A percentile compares a stretch with the other conserved stretches of the same genome.
Evolutionary conservation across 2,329 filamentous ascomycete species (phyloP).

Genomic region (Colletotrichum sublineola): DNA sequence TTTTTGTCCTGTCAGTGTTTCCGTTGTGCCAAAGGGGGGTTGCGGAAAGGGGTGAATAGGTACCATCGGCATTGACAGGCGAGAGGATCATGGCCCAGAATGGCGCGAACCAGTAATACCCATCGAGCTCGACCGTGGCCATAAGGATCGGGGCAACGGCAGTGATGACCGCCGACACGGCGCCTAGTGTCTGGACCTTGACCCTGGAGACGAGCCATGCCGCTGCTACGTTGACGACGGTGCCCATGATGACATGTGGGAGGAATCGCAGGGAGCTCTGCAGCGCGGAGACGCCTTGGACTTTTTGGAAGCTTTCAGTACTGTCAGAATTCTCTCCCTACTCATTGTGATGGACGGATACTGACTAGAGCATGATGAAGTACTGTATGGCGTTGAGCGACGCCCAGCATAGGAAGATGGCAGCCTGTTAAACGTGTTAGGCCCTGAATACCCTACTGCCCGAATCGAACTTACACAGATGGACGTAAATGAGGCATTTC

Average conservation of each 20-base stretch:
- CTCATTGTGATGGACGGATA: constrained; percentile 13
- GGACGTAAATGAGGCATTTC: constrained; percentile 65
- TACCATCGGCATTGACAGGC: constrained; percentile 59
- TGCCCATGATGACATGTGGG: constrained; percentile 60
- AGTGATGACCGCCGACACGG: constrained; percentile 58
- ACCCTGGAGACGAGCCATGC: constrained; percentile 57
- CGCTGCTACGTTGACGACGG: constrained; percentile 57
- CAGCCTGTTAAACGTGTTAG: constrained; percentile 46
- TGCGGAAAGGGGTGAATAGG: neutral
- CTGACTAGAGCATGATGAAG: constrained; percentile 63
- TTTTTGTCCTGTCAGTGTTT: neutral
- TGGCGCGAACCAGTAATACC: constrained; percentile 64
- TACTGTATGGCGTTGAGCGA: constrained; percentile 62
- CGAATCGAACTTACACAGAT: constrained; percentile 56
- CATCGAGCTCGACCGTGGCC: constrained; percentile 62
- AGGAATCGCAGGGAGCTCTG: constrained; percentile 63
- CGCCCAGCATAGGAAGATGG: constrained; percentile 61
- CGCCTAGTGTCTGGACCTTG: constrained; percentile 54
- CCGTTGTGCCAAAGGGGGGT: no score
- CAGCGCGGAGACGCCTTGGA: constrained; percentile 60
- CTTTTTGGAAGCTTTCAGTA: constrained; percentile 61
- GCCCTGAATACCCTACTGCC: no score
- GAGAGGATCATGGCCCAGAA: constrained; percentile 60
- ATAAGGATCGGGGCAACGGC: constrained; percentile 65
- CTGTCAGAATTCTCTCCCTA: constrained; percentile 31